phyloP scores from a whole-genome alignment of 805 yeast genomes.

The Metschnikowia chrysomelidarum region DNA sequence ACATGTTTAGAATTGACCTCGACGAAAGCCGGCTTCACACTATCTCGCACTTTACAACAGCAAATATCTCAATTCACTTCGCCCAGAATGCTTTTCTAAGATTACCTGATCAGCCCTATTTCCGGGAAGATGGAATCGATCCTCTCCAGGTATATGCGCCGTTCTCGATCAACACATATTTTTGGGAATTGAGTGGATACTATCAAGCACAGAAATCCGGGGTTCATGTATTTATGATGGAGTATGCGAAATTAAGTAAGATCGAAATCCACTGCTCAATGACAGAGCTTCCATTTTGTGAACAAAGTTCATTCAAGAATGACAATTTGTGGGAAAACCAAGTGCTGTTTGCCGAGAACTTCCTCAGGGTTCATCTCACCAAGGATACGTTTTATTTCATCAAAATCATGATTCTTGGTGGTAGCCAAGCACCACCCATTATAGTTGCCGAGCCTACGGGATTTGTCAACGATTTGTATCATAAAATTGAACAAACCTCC shows the following conservation, averaged over 20 bases:
- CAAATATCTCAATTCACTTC: too few relatives aligned
- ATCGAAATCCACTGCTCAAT: background rate
- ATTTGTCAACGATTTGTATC: background rate
- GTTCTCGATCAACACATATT: background rate
- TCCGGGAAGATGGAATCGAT: background rate
- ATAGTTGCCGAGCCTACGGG: constrained; percentile 1
- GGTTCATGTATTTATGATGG: background rate
- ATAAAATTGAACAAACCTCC: too few relatives aligned
- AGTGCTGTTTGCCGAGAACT: background rate
- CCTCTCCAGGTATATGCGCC: constrained; percentile 2
- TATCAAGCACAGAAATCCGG: background rate
- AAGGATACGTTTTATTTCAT: background rate
- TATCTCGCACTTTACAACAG: too few relatives aligned
- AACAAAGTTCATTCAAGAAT: too few relatives aligned
- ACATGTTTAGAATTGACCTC: too few relatives aligned
- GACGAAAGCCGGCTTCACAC: too few relatives aligned
- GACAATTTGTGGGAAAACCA: background rate
- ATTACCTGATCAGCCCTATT: background rate
- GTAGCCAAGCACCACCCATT: background rate
- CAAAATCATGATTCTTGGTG: background rate
- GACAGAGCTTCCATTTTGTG: background rate
- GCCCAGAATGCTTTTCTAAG: constrained; percentile 2
- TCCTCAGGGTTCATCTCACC: background rate
- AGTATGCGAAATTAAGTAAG: background rate
- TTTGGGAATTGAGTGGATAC: background rate